A percentile compares a stretch with the other conserved stretches of the same genome.
These are phyloP conservation scores for Rutstroemia sydowiana DNA, from an alignment of 2,329 filamentous ascomycete genomes.

Conservation along the genomic window DNA sequence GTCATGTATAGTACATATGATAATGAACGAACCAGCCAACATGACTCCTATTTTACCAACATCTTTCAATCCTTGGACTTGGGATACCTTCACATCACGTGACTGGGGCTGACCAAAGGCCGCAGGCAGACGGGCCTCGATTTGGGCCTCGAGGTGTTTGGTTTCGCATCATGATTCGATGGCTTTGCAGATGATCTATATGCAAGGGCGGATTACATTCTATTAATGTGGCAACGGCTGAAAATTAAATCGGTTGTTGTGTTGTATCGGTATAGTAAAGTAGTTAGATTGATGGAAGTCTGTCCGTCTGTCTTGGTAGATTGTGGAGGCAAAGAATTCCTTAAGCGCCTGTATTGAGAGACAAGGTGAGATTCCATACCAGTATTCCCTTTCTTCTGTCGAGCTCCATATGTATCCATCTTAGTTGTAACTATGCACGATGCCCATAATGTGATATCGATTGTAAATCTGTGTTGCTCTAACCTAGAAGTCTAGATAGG, in stretches of 20 bases:
- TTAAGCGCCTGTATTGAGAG: neutral
- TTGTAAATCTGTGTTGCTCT: neutral
- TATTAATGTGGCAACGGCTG: too few species aligned
- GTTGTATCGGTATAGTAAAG: too few species aligned
- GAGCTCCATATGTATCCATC: neutral
- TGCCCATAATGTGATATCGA: conserved; percentile 6
- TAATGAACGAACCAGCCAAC: neutral
- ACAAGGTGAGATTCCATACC: neutral
- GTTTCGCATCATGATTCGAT: neutral
- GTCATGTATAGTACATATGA: neutral
- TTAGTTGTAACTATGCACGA: conserved; percentile 7
- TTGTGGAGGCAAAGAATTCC: too few species aligned
- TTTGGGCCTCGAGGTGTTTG: conserved; percentile 6
- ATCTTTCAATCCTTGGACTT: neutral
- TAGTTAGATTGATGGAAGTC: too few species aligned
- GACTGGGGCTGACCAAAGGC: neutral
- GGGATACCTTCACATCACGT: neutral
- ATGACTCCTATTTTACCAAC: neutral
- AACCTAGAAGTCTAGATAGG: neutral
- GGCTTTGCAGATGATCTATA: neutral
- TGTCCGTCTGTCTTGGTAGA: too few species aligned
- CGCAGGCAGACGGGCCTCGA: conserved; percentile 6
- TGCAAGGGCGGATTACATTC: neutral
- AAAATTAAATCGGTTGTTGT: too few species aligned
- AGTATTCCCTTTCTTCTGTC: neutral